Conservation (phyloP, 2,329 filamentous ascomycete genomes). For the Aspergillus intermedius region DNA sequence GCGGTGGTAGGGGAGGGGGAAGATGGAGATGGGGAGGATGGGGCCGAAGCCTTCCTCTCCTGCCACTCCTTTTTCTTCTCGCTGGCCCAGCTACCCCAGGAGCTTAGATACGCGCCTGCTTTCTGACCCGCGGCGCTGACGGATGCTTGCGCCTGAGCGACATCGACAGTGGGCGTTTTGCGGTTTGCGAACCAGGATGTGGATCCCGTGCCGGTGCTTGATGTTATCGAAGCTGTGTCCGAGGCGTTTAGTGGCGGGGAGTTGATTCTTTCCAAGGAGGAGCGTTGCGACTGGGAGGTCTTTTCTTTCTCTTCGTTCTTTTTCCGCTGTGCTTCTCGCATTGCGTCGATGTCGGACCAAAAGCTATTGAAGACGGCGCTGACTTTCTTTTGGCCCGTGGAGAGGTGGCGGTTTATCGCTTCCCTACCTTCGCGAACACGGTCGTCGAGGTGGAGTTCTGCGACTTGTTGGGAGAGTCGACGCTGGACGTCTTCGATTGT, state of each 20-base stretch:
- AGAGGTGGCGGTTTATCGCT: slow-evolving; percentile 80
- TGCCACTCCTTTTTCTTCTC: slow-evolving; percentile 44
- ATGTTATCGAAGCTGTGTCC: slow-evolving; percentile 16
- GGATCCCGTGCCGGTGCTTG: slow-evolving; percentile 6
- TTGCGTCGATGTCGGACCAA: slow-evolving; percentile 81
- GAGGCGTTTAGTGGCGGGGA: slow-evolving; percentile 22
- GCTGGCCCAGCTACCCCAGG: slow-evolving; percentile 56
- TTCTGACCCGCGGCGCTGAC: slow-evolving; percentile 48
- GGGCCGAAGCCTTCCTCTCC: slow-evolving; percentile 26
- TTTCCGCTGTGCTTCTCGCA: slow-evolving; percentile 66
- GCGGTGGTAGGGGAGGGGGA: neutral
- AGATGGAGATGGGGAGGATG: slow-evolving; percentile 20
- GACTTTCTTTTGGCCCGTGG: slow-evolving; percentile 80
- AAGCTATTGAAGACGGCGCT: slow-evolving; percentile 79
- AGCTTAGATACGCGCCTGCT: slow-evolving; percentile 58
- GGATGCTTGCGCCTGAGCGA: slow-evolving; percentile 50
- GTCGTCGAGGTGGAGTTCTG: slow-evolving; percentile 90
- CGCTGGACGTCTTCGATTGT: slow-evolving; percentile 93
- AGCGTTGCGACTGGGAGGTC: slow-evolving; percentile 21
- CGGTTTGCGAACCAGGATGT: slow-evolving; percentile 25
- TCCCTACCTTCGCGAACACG: slow-evolving; percentile 76
- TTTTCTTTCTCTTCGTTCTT: slow-evolving; percentile 29
- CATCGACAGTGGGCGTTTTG: slow-evolving; percentile 39
- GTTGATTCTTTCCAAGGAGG: slow-evolving; percentile 21
- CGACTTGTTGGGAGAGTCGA: slow-evolving; percentile 81